Percentiles rank a stretch among this genome's conserved stretches.
Evolutionary conservation across 2,329 filamentous ascomycete genomes (phyloP).

Genomic region (Fusarium dlaminii): DNA sequence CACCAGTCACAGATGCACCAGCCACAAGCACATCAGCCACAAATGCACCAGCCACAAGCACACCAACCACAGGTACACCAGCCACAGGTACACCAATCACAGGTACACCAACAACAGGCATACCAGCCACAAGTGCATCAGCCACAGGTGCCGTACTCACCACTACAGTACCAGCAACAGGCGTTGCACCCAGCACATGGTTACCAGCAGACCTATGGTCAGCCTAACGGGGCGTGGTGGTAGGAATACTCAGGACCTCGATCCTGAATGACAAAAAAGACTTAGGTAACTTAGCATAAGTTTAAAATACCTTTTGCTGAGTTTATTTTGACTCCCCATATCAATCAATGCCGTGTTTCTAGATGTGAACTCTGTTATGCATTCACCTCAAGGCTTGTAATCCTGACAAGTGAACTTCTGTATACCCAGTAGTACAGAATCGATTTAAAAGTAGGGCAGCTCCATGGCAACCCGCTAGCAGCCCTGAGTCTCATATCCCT

Average conservation of each 20-base stretch:
- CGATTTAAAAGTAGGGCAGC: background rate
- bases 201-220: background rate
- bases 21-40: background rate
- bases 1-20: background rate
- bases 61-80: background rate
- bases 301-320: background rate
- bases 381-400: background rate
- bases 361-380: slow-evolving; percentile 6
- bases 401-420: background rate
- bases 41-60: background rate
- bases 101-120: too few relatives aligned
- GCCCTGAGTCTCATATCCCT: background rate
- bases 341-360: slow-evolving; percentile 13
- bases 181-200: background rate
- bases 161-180: background rate
- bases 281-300: background rate
- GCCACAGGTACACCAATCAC: background rate
- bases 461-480: background rate
- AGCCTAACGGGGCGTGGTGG: background rate
- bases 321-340: background rate
- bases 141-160: background rate
- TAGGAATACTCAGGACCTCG: background rate
- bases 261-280: background rate
- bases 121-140: background rate
- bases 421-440: background rate